phyloP scores from a whole-genome alignment of 768 basidiomycete genomes.

The Flagelloscypha sp. region DNA sequence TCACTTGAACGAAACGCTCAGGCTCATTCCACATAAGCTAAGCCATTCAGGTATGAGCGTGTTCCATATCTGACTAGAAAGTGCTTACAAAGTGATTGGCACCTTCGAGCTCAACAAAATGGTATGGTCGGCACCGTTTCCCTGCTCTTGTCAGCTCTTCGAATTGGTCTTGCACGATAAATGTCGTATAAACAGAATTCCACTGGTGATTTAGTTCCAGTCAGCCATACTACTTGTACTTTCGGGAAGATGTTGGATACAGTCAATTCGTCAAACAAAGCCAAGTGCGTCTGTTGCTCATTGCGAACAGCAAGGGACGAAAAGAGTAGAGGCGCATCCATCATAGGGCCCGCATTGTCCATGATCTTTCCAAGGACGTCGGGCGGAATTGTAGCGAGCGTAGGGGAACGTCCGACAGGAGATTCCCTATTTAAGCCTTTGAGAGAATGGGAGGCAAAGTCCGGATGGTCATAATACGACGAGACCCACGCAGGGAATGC shows the following conservation, averaged over 20 bases:
- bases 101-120: conserved; percentile 16
- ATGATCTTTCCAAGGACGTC: conserved; percentile 14
- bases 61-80: too few species aligned
- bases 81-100: conserved; percentile 30
- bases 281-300: conserved; percentile 11
- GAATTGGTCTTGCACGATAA: conserved; percentile 13
- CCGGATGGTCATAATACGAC: conserved; percentile 21
- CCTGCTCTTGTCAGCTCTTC: conserved; percentile 13
- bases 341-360: conserved; percentile 10
- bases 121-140: conserved; percentile 14
- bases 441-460: conserved; percentile 6
- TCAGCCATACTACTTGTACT: conserved; percentile 15
- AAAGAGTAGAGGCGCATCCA: not conserved
- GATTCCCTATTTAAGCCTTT: conserved; percentile 16
- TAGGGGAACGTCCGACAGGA: conserved; percentile 11
- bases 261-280: conserved; percentile 13
- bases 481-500: conserved; percentile 21
- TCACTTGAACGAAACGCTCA: not conserved
- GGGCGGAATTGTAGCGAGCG: conserved; percentile 14
- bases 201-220: conserved; percentile 16
- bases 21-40: too few species aligned
- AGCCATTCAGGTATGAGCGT: too few species aligned
- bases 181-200: conserved; percentile 17
- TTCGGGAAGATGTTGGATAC: conserved; percentile 12
- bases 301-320: not conserved